Evolutionary conservation across 345 rosid species (phyloP).

Genomic region (Litchi chinensis): DNA sequence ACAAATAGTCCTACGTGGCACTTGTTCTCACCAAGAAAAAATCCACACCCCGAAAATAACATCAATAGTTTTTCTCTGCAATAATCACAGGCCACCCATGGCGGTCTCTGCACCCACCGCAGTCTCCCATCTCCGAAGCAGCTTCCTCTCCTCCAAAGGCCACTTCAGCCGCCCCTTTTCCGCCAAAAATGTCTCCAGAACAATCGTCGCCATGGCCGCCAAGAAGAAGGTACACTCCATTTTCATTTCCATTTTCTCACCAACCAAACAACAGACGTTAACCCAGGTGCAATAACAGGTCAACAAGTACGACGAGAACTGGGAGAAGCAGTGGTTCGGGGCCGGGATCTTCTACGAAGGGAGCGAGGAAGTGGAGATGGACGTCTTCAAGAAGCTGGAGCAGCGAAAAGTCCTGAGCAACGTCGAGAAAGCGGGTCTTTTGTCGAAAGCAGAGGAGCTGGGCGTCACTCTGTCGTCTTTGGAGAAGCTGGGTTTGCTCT

Average conservation of each 20-base stretch:
- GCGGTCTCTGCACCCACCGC: conserved; percentile 57
- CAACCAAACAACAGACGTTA: neutral
- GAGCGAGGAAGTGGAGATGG: conserved; percentile 77
- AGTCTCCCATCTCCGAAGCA: conserved; percentile 39
- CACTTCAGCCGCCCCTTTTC: conserved; percentile 29
- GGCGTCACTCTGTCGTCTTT: conserved; percentile 84
- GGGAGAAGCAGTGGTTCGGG: conserved; percentile 94
- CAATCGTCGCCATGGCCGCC: conserved; percentile 83
- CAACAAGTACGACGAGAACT: conserved; percentile 62
- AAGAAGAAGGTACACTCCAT: conserved; percentile 55
- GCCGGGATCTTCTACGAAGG: conserved; percentile 89
- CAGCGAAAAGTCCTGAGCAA: conserved; percentile 81
- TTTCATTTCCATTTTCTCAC: neutral
- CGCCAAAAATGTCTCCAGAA: conserved; percentile 33
- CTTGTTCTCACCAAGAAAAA: neutral
- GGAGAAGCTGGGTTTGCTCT: conserved; percentile 80
- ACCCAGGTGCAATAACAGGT: conserved; percentile 43
- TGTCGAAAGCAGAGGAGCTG: conserved; percentile 78
- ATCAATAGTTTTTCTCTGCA: neutral
- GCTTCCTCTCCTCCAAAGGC: conserved; percentile 36
- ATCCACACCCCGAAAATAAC: neutral
- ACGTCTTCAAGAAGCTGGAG: conserved; percentile 93
- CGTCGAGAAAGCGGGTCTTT: conserved; percentile 80
- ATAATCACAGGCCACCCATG: conserved; percentile 40
- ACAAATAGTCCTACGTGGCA: conserved; percentile 31